A percentile compares a stretch with the other conserved stretches of the same genome.
Evolutionary conservation across 768 basidiomycete genomes (phyloP).

Genomic region (Boletus insuetus): DNA sequence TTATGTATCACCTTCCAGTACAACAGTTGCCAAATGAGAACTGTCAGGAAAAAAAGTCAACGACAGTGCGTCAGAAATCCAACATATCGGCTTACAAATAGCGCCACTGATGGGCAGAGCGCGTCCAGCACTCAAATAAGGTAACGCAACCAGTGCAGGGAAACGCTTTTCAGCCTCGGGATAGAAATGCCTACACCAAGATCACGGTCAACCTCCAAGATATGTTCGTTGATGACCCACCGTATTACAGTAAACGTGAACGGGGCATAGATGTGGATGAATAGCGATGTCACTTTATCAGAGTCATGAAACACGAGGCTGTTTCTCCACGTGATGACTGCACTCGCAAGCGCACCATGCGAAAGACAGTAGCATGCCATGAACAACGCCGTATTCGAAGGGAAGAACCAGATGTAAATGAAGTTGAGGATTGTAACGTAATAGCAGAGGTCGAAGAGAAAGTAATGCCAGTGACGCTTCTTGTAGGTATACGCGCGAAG

Average conservation of each 20-base stretch:
- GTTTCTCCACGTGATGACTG: slow-evolving; percentile 98
- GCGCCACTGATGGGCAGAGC: slow-evolving; percentile 78
- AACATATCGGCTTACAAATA: slow-evolving; percentile 60
- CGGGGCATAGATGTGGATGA: slow-evolving; percentile 92
- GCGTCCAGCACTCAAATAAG: slow-evolving; percentile 62
- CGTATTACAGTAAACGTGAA: slow-evolving; percentile 89
- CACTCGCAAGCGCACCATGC: slow-evolving; percentile 87
- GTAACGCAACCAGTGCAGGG: slow-evolving; percentile 75
- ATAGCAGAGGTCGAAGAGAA: slow-evolving; percentile 91
- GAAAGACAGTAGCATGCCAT: slow-evolving; percentile 92
- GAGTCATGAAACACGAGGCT: slow-evolving; percentile 96
- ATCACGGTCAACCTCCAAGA: slow-evolving; percentile 4
- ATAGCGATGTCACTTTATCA: slow-evolving; percentile 94
- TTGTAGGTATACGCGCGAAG: slow-evolving; percentile 85
- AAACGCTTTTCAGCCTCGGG: slow-evolving; percentile 76
- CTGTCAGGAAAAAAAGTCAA: slow-evolving; percentile 41
- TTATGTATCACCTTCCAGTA: slow-evolving; percentile 77
- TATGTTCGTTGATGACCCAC: slow-evolving; percentile 39
- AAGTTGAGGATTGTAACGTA: slow-evolving; percentile 91
- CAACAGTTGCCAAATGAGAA: slow-evolving; percentile 86
- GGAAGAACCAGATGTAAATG: slow-evolving; percentile 88
- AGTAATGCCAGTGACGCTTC: slow-evolving; percentile 92
- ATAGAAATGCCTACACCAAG: slow-evolving; percentile 73
- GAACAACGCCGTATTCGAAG: slow-evolving; percentile 73
- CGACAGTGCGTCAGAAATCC: slow-evolving; percentile 8